Evolutionary conservation across 2,329 filamentous ascomycete genomes (phyloP).

Genomic region (Diaporthe ilicicola): DNA sequence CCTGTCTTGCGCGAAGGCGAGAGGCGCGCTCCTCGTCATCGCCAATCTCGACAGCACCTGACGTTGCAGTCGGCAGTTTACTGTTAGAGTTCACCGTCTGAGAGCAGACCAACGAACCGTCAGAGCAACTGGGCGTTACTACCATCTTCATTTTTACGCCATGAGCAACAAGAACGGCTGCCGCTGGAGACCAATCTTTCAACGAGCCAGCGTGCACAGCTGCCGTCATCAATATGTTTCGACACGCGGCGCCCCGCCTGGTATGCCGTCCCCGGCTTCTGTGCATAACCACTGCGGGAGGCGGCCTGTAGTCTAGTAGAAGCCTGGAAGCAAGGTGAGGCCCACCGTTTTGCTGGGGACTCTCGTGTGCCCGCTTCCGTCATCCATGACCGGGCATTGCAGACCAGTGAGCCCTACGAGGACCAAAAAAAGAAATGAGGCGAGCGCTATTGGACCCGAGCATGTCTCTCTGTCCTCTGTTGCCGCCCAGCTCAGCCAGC

Average conservation of each 20-base stretch:
- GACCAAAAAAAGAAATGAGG: background rate
- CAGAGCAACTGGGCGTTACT: background rate
- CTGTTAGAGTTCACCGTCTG: background rate
- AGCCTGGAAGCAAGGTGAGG: background rate
- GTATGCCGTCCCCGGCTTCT: background rate
- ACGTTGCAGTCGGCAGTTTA: conserved; percentile 19
- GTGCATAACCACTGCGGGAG: background rate
- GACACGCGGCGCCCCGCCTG: conserved; percentile 4
- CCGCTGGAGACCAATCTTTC: background rate
- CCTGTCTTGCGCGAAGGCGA: background rate
- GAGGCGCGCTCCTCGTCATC: conserved; percentile 1
- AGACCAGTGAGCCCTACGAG: conserved; percentile 3
- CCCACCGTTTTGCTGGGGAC: background rate
- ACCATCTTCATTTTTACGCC: background rate
- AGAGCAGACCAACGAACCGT: conserved; percentile 8
- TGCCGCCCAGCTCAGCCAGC: conserved; percentile 14
- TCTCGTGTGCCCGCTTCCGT: background rate
- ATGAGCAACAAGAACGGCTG: background rate
- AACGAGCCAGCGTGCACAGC: background rate
- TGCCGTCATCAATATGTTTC: background rate
- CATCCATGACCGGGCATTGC: background rate
- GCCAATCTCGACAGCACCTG: conserved; percentile 5
- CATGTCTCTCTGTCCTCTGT: background rate
- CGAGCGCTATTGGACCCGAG: conserved; percentile 19
- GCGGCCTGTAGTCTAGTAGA: background rate